These are phyloP conservation scores for Exophiala dermatitidis DNA, from an alignment of 2,329 filamentous ascomycete genomes.

Conservation along the genomic window DNA sequence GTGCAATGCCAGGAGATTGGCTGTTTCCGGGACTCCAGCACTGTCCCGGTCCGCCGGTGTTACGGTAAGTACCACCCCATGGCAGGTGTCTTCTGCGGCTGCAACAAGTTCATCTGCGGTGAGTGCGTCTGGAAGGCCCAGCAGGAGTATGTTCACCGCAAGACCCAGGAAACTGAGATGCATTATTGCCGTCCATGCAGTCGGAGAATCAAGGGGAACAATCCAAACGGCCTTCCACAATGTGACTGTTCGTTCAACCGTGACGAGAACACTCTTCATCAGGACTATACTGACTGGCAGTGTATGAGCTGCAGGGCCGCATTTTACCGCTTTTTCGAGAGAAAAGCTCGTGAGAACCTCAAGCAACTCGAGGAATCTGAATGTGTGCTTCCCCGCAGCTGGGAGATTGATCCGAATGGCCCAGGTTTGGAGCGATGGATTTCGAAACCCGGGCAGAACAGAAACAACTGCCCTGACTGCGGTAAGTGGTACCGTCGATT, in stretches of 20 bases:
- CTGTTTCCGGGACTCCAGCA: conserved; percentile 2
- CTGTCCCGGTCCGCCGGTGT: conserved; percentile 3
- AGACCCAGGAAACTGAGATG: conserved; percentile 5
- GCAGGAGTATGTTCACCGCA: neutral
- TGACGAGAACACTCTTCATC: neutral
- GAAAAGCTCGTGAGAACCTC: conserved; percentile 6
- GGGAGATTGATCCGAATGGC: neutral
- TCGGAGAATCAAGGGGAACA: neutral
- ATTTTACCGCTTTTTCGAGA: neutral
- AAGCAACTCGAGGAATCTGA: neutral
- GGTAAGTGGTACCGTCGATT: conserved; percentile 1
- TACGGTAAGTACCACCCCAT: neutral
- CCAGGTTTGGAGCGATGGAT: conserved; percentile 10
- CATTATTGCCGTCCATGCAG: conserved; percentile 13
- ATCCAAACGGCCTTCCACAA: neutral
- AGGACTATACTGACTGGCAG: conserved; percentile 10
- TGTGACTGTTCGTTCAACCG: conserved; percentile 1
- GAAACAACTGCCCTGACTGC: conserved; percentile 14
- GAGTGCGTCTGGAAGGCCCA: conserved; percentile 7
- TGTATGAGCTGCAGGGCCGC: conserved; percentile 3
- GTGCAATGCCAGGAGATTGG: conserved; percentile 4
- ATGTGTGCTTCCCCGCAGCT: neutral
- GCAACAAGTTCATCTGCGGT: conserved; percentile 8
- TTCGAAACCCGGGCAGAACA: neutral
- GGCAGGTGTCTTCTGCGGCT: conserved; percentile 5